Evolutionary conservation across 2,329 filamentous ascomycete species (phyloP).

Genomic region (Sclerotinia spermophila): DNA sequence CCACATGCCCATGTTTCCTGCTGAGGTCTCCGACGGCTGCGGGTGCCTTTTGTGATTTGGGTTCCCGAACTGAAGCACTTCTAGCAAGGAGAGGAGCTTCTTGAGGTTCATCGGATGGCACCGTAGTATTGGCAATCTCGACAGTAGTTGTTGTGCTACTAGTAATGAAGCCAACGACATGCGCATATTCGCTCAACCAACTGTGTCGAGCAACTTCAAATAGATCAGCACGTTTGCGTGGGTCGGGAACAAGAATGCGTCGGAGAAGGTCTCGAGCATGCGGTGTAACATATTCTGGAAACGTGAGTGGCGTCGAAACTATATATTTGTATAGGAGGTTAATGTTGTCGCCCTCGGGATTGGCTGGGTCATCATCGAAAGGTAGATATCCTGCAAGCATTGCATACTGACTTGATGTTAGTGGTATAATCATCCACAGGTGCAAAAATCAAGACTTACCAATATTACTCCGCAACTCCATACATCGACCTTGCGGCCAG

Average conservation of each 20-base stretch:
- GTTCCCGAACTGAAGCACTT: constrained; percentile 88
- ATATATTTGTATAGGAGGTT: constrained; percentile 99
- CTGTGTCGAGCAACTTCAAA: constrained; percentile 98
- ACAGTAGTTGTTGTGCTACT: constrained; percentile 85
- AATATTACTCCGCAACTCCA: constrained; percentile 99
- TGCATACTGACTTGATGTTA: constrained; percentile 66
- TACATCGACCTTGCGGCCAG: constrained; percentile 94
- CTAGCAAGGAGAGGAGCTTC: constrained; percentile 67
- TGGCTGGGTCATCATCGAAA: constrained; percentile 96
- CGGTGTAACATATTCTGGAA: constrained; percentile 97
- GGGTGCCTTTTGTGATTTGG: constrained; percentile 61
- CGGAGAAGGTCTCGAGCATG: constrained; percentile 90
- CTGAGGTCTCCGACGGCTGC: constrained; percentile 59
- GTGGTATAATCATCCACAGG: constrained; percentile 20
- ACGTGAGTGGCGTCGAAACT: constrained; percentile 91
- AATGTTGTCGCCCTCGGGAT: constrained; percentile 98
- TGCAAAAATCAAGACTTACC: constrained; percentile 54
- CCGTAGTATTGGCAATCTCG: constrained; percentile 79
- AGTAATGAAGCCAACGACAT: constrained; percentile 94
- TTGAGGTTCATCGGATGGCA: constrained; percentile 52
- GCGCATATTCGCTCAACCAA: constrained; percentile 96
- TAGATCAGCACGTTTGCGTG: constrained; percentile 87
- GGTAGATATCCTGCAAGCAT: constrained; percentile 98
- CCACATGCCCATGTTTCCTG: constrained; percentile 71
- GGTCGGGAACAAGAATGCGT: constrained; percentile 91